These are phyloP conservation scores for Podaxis sp. DNA, from an alignment of 768 basidiomycete genomes.

Conservation along the genomic window DNA sequence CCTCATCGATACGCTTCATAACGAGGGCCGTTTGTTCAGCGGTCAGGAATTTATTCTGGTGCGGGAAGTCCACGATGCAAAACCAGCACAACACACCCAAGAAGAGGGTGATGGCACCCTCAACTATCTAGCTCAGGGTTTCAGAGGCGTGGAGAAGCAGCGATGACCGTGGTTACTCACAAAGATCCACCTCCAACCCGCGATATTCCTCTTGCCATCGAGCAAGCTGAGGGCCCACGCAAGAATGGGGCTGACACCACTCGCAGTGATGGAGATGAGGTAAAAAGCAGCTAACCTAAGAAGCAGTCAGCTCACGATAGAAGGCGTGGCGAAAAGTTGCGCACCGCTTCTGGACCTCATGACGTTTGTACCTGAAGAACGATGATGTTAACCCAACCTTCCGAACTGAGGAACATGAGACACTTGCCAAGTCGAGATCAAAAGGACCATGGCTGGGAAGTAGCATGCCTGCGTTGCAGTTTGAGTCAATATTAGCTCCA, in stretches of 20 bases:
- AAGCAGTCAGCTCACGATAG: background rate
- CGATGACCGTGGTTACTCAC: slow-evolving; percentile 26
- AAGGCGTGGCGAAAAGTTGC: slow-evolving; percentile 5
- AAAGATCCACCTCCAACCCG: slow-evolving; percentile 54
- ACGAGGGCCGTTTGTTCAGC: slow-evolving; percentile 43
- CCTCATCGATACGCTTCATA: slow-evolving; percentile 46
- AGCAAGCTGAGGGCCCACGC: slow-evolving; percentile 43
- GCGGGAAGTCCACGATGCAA: slow-evolving; percentile 46
- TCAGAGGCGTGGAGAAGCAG: background rate
- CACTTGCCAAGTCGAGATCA: slow-evolving; percentile 18
- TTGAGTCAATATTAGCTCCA: background rate
- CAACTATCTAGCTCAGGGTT: slow-evolving; percentile 35
- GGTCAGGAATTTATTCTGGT: slow-evolving; percentile 45
- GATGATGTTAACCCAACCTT: background rate
- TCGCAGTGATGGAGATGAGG: slow-evolving; percentile 38
- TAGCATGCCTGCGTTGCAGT: slow-evolving; percentile 15
- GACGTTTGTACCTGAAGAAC: slow-evolving; percentile 41
- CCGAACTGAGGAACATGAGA: background rate
- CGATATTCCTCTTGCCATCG: slow-evolving; percentile 37
- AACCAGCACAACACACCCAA: slow-evolving; percentile 42
- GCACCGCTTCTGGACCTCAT: slow-evolving; percentile 46
- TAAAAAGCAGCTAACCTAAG: slow-evolving; percentile 40
- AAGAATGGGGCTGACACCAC: slow-evolving; percentile 43
- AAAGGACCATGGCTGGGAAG: slow-evolving; percentile 16
- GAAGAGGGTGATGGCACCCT: slow-evolving; percentile 42